phyloP scores from a whole-genome alignment of 1,284 basidiomycete genomes.

The Leccinum fallax region DNA sequence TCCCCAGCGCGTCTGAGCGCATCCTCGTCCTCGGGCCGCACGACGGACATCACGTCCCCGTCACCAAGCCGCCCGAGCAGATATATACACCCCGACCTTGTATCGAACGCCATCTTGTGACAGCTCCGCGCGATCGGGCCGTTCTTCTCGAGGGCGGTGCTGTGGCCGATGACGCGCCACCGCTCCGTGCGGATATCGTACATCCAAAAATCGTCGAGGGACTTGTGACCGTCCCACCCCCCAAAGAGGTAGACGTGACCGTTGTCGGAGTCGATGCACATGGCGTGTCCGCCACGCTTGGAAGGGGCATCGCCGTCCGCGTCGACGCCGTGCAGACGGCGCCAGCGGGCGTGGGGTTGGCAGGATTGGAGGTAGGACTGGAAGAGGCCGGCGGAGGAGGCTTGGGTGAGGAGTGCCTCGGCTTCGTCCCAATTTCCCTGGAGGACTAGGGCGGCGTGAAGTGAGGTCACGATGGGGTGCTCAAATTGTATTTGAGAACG shows the following conservation, averaged over 20 bases:
- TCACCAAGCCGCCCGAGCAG: slow-evolving; percentile 66
- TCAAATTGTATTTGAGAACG: slow-evolving; percentile 63
- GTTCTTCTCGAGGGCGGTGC: slow-evolving; percentile 57
- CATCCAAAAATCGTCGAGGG: slow-evolving; percentile 80
- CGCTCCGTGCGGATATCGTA: slow-evolving; percentile 64
- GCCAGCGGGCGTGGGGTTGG: slow-evolving; percentile 61
- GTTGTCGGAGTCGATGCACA: slow-evolving; percentile 73
- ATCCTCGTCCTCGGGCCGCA: slow-evolving; percentile 28
- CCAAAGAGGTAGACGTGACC: slow-evolving; percentile 77
- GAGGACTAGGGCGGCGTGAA: slow-evolving; percentile 69
- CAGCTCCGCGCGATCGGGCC: slow-evolving; percentile 77
- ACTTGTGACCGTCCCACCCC: slow-evolving; percentile 76
- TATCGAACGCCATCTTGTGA: slow-evolving; percentile 83
- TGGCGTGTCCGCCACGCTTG: slow-evolving; percentile 76
- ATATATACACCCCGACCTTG: slow-evolving; percentile 71
- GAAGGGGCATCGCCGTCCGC: slow-evolving; percentile 64
- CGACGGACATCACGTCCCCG: slow-evolving; percentile 41
- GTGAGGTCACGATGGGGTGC: slow-evolving; percentile 67
- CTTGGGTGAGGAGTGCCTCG: slow-evolving; percentile 55
- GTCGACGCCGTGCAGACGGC: slow-evolving; percentile 54
- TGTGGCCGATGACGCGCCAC: slow-evolving; percentile 65
- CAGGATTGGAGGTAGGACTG: slow-evolving; percentile 57
- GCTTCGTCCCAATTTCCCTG: slow-evolving; percentile 64
- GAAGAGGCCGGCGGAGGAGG: slow-evolving; percentile 59
- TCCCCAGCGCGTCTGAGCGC: slow-evolving; percentile 29